Base-by-base conservation (phyloP, 768 basidiomycete genomes). In the Podaxis carcinomalis region DNA sequence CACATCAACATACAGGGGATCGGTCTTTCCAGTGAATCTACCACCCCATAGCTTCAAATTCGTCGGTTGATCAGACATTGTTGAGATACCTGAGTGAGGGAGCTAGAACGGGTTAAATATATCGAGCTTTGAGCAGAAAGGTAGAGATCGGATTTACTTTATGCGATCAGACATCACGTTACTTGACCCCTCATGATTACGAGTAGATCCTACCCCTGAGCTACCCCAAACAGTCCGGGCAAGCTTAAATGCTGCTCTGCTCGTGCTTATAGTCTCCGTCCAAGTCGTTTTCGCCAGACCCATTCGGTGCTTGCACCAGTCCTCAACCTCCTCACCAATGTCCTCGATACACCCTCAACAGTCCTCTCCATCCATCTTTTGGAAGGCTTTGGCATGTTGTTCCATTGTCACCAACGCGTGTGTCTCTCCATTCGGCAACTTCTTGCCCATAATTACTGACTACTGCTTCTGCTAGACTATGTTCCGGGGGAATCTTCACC, bases 41-140 rank as follows among this genome's bases (percentile, higher is more conserved):
- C 92, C 92, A 11, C 92, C 92, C 92, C 92, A 93, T 70, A 93
- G 74, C 71, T 92, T 93, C 74, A 91, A 87, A 62, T 79, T 78
- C 19, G 78, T 77, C 36, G 80, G 77, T 66, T 72, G 68, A 25
- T 74, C 73, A 16, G 74, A 61, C 78, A 80, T 79, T 14, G 28
- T 51, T 50, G 54, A 37, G 9, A 46, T 50, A 35, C 52, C 14
- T 61, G 54, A 32, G 49, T 40, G 47, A 27, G 25, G 50, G 2
- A 28, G 23, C 14, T 23, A 16, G 57, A 35, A 50, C 28, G 51
- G 37, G 39, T 52, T 59, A 59, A 59, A 53, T 60, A 53, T 19
- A 37, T 37, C 32, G 42, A 44, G n/a, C 19, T 44, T 44, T 40
- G 39, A 40, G 42, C 32, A 19, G 27, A 28, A 16, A 27, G n/a